Base-by-base conservation (phyloP, 176 grass and related monocot species). In the Avena eriantha region DNA sequence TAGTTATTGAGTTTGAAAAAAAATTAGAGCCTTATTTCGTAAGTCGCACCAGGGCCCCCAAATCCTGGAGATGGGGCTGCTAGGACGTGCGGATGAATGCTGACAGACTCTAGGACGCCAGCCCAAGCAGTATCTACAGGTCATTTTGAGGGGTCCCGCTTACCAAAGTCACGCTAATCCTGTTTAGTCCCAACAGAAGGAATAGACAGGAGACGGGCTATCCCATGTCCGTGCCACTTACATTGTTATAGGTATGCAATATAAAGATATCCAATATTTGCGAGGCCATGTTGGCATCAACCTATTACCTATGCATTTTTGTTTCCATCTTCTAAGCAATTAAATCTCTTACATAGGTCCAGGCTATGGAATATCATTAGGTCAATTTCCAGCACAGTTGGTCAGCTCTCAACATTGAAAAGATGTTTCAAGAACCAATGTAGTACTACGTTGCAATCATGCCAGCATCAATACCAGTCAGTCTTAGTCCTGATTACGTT, bases 281-380 rank as follows among this genome's bases (percentile, higher is more conserved):
- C 63, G 26, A 66, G 15, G 22, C 24, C 63, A 66, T 66, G 63
- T 66, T 1, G 14, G 26, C 63, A 33, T 15, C 63, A 66, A 66
- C 26, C 63, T 66, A 66, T 2, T 31, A 55, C 26, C 74, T 77
- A 77, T 21, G 26, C 31, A 77, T 54, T 53, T 77, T 77, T 17
- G 46, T 75, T 34, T 12, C 51, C 48, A 3, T 31, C 72, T 76
- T 33, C 1, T 16, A 31, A 73, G 49, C 19, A 76, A 51, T 0
- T 10, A 8, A 10, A 31, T 29, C 4, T 0, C 73, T 76, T 76
- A 54, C 73, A 76, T 19, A 54, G 23, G 16, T 76, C 73, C 24
- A 50, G 18, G 23, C 47, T 76, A 29, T 53, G 47, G 14, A 29
- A 9, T 16, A 33, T 17, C 24, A 33, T 76, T 53, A 51, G 3